Conservation (phyloP, 306 rosid genomes). For the Cucumis hystrix region DNA sequence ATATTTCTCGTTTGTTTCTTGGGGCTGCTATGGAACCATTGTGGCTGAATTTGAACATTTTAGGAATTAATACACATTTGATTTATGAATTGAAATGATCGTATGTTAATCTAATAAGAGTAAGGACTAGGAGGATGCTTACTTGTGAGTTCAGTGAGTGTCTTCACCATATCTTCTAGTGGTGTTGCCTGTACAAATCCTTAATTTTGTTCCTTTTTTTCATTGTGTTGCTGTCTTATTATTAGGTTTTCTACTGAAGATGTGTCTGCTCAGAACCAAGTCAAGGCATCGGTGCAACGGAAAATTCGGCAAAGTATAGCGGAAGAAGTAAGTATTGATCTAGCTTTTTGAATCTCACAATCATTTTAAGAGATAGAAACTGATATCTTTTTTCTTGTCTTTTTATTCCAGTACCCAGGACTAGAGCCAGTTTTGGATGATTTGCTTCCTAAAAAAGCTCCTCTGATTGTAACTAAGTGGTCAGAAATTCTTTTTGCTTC, state of each 20-base stretch:
- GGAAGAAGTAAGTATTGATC: slow-evolving; percentile 59
- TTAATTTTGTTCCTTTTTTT: neutral
- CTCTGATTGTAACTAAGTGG: slow-evolving; percentile 92
- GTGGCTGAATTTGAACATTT: neutral
- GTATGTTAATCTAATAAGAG: neutral
- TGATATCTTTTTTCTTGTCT: neutral
- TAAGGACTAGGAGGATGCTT: neutral
- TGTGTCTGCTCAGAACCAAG: slow-evolving; percentile 97
- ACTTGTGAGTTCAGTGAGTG: neutral
- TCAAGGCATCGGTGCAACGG: slow-evolving; percentile 91
- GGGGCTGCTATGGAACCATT: neutral
- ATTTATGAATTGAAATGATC: neutral
- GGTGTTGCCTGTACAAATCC: neutral
- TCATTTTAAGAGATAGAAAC: neutral
- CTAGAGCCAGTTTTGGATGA: slow-evolving; percentile 90
- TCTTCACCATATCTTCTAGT: neutral
- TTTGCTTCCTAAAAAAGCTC: slow-evolving; percentile 89
- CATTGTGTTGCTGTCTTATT: neutral
- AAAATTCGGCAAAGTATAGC: slow-evolving; percentile 93
- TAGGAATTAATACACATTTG: neutral
- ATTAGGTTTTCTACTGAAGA: slow-evolving; percentile 78
- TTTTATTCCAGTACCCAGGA: slow-evolving; percentile 67
- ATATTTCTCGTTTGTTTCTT: neutral
- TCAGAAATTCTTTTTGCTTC: slow-evolving; percentile 15
- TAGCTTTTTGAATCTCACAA: neutral